phyloP scores from a whole-genome alignment of 2,329 filamentous ascomycete species.

The Scytalidium lignicola region DNA sequence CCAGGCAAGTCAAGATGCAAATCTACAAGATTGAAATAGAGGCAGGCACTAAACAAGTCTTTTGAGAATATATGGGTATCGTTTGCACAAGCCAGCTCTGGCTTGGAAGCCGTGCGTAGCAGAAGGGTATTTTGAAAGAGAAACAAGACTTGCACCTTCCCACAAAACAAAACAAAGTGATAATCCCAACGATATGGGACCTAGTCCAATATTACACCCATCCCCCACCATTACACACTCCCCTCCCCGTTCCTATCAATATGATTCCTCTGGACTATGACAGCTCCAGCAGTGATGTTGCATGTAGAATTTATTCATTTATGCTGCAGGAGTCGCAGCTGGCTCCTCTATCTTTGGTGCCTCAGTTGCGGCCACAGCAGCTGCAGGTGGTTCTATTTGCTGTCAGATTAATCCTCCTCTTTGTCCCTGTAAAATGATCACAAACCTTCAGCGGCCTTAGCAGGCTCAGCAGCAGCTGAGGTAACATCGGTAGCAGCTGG shows the following conservation, averaged over 20 bases:
- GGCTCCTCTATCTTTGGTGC: neutral
- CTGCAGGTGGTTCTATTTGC: neutral
- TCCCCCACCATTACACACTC: neutral
- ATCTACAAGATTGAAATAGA: neutral
- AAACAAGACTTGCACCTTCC: neutral
- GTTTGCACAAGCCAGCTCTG: neutral
- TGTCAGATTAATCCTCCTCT: neutral
- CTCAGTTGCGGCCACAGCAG: neutral
- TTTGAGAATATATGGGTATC: neutral
- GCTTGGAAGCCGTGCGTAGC: neutral
- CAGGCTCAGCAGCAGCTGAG: slow-evolving; percentile 15
- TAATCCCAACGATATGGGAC: neutral
- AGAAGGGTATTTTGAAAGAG: neutral
- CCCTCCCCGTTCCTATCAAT: too few species aligned
- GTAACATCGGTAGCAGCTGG: slow-evolving; percentile 12
- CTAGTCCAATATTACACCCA: neutral
- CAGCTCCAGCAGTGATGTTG: neutral
- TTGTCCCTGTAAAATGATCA: neutral
- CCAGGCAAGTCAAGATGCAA: neutral
- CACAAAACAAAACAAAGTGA: neutral
- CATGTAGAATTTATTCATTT: neutral
- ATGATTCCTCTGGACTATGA: too few species aligned
- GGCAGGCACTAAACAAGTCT: neutral
- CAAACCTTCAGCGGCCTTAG: slow-evolving; percentile 7
- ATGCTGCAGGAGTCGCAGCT: neutral